A percentile compares a stretch with the other conserved stretches of the same genome.
phyloP scores from a whole-genome alignment of 768 basidiomycete species.

The Naganishia vaughanmartiniae region DNA sequence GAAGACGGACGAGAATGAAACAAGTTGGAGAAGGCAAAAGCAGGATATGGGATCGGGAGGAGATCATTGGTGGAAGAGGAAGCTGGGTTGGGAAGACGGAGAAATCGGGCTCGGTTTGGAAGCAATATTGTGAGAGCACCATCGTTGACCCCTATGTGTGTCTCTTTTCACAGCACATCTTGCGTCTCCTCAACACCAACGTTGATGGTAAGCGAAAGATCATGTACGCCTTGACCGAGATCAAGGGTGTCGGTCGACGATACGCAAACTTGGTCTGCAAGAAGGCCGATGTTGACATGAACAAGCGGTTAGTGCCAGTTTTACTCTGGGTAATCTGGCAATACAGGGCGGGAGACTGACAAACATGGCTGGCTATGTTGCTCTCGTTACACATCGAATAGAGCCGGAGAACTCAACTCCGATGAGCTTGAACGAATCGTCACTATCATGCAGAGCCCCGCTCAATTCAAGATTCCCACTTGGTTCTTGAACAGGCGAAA shows the following conservation, averaged over 20 bases:
- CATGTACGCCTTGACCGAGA: conserved; percentile 96
- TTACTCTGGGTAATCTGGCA: neutral
- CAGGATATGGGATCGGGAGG: neutral
- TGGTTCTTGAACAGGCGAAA: conserved; percentile 99
- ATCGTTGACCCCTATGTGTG: neutral
- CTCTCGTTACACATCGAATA: conserved; percentile 53
- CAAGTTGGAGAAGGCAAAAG: neutral
- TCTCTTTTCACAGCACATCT: conserved; percentile 73
- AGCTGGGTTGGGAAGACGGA: neutral
- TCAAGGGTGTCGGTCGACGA: conserved; percentile 99
- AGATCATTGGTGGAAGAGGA: neutral
- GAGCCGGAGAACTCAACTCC: conserved; percentile 98
- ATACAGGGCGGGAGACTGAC: neutral
- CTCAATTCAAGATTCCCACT: conserved; percentile 97
- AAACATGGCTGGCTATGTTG: neutral
- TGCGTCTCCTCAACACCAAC: conserved; percentile 88
- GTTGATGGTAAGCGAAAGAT: conserved; percentile 99
- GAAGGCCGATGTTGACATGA: conserved; percentile 98
- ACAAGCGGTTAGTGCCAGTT: conserved; percentile 75
- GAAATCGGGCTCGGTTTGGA: neutral
- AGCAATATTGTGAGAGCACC: neutral
- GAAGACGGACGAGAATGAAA: neutral
- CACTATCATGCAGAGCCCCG: conserved; percentile 98
- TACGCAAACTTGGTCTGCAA: conserved; percentile 99
- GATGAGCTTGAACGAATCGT: conserved; percentile 99